phyloP scores from a whole-genome alignment of 768 basidiomycete species.

The Crassisporium funariophilum region DNA sequence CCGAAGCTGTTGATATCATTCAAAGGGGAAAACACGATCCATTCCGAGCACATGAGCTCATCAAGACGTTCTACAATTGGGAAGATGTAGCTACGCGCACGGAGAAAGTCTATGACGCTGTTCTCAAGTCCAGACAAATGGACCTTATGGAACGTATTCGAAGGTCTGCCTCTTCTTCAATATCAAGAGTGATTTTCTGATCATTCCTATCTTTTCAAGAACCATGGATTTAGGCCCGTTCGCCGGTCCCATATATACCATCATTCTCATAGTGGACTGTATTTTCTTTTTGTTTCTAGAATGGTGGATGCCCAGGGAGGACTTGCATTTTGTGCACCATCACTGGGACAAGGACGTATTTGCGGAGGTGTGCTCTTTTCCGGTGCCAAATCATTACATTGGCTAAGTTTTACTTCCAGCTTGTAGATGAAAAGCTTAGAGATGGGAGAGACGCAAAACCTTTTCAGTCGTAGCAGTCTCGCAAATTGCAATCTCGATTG shows the following conservation, averaged over 20 bases:
- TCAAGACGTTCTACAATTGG: conserved; percentile 90
- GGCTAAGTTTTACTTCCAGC: no score
- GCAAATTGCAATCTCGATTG: no score
- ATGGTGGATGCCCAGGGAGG: conserved; percentile 77
- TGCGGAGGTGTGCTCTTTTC: conserved; percentile 35
- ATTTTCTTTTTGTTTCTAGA: conserved; percentile 86
- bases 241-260: conserved; percentile 85
- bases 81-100: conserved; percentile 74
- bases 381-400: no score
- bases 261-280: conserved; percentile 88
- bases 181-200: neutral
- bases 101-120: conserved; percentile 78
- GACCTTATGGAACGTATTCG: conserved; percentile 79
- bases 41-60: conserved; percentile 68
- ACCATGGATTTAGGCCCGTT: conserved; percentile 80
- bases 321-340: conserved; percentile 71
- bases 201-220: conserved; percentile 32
- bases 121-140: conserved; percentile 59
- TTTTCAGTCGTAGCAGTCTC: no score
- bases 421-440: no score
- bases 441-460: no score
- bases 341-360: conserved; percentile 59
- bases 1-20: conserved; percentile 77
- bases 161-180: conserved; percentile 47
- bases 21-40: conserved; percentile 73